Base-by-base conservation (phyloP, 805 yeast genomes). In the Schwanniomyces sp. region DNA sequence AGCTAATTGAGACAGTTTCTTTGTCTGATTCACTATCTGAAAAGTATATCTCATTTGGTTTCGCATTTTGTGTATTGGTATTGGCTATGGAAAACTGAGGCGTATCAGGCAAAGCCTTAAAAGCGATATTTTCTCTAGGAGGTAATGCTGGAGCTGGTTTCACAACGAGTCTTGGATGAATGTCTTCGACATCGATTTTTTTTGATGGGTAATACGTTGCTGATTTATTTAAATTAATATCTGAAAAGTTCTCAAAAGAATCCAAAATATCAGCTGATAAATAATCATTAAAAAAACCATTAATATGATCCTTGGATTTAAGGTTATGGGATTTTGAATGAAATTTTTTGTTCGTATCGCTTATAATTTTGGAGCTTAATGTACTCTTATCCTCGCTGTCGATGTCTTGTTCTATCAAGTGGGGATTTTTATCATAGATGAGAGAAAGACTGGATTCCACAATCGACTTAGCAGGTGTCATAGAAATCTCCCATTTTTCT, bases 401-500 rank as follows among this genome's bases (percentile, higher is more conserved):
- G 18, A 65, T 68, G 28, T 69, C 73, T 32, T 62, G 55, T 43
- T 75, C 69, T 8, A 71, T 52, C 8, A 65, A 56, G 32, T 71
- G 69, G 29, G 69, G 76, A 54, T 57, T 72, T 62, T 57, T 71
- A 53, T 48, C 69, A 51, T 55, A 68, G 32, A 55, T 64, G 7
- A 56, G 41, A 16, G 56, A 50, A 3, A 64, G 63, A 44, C 76
- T 56, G 0, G 74, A 62, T 41, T 74, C 77, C 6, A 77, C 52
- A 39, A 68, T 74, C 18, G 66, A 52, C 44, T 74, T 63, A 0
- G 70, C 67, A 6, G 70, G 63, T 6, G 78, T 67, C 27, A 63
- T 53, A 6, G 61, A 54, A 2, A 56, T 45, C 44, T 74, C 71
- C 78, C 81, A 80, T 18, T 63, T 59, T 4, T 66, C 61, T 0